phyloP scores from a whole-genome alignment of 768 basidiomycete genomes.

The Psilocybe tampanensis region DNA sequence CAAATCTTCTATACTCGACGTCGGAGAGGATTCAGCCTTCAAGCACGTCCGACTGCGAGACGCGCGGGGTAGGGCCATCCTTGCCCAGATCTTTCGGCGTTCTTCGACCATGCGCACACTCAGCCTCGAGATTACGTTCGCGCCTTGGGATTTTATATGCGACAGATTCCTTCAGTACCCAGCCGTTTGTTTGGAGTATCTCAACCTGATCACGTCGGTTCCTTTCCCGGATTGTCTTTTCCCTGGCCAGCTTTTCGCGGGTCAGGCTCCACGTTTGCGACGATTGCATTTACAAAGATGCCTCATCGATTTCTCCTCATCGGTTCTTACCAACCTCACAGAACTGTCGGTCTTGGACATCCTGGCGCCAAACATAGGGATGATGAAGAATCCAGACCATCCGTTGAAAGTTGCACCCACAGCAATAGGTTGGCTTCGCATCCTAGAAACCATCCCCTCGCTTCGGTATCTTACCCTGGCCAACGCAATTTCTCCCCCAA shows the following conservation, averaged over 20 bases:
- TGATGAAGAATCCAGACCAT: slow-evolving; percentile 13
- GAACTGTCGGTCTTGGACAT: slow-evolving; percentile 23
- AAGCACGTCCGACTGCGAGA: slow-evolving; percentile 17
- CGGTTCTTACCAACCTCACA: slow-evolving; percentile 24
- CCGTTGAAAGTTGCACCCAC: slow-evolving; percentile 25
- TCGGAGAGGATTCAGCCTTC: slow-evolving; percentile 20
- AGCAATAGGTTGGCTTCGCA: slow-evolving; percentile 20
- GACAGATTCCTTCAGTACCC: slow-evolving; percentile 23
- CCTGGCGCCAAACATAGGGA: slow-evolving; percentile 12
- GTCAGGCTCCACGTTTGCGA: slow-evolving; percentile 21
- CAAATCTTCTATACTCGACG: slow-evolving; percentile 21
- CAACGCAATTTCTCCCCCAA: slow-evolving; percentile 19
- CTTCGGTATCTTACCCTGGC: slow-evolving; percentile 24
- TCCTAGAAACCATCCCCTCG: slow-evolving; percentile 21
- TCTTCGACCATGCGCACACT: slow-evolving; percentile 19
- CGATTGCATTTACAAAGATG: slow-evolving; percentile 25
- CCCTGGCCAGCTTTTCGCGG: slow-evolving; percentile 22
- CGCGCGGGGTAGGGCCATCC: slow-evolving; percentile 14
- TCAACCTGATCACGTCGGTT: slow-evolving; percentile 23
- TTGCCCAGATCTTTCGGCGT: slow-evolving; percentile 20
- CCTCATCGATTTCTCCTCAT: slow-evolving; percentile 24
- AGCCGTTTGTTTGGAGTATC: slow-evolving; percentile 22
- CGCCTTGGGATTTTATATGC: slow-evolving; percentile 25
- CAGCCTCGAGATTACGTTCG: slow-evolving; percentile 21
- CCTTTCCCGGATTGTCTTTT: slow-evolving; percentile 25